Evolutionary conservation across 2,329 filamentous ascomycete species (phyloP), one percentile per base, ranked within the genome.

Genomic region (Apiospora koreana): DNA sequence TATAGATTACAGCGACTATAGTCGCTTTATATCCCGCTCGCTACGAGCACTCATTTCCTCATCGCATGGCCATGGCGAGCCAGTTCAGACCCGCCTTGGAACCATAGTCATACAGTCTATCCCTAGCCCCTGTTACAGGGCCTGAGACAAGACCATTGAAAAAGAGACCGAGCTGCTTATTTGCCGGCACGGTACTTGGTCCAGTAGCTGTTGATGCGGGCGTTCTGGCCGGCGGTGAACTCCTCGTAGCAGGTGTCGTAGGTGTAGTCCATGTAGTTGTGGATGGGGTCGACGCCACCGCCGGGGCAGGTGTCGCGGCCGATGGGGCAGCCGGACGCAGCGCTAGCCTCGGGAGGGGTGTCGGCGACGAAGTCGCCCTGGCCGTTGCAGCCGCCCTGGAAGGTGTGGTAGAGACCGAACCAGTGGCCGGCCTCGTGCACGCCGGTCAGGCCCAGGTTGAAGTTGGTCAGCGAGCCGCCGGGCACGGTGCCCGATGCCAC

Each of bases 371-470:
- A 81, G 74, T 86, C 84, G 48, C 82, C 83, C 62, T 66, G 71
- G 8, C 78, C 75, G 21, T 21, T 72, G 73, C 81, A 81, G 71
- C 81, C 82, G 58, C 81, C 83, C 71, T 85, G 75, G 76, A 86
- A 86, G 64, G 84, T 85, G 77, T 86, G 84, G 74, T 79, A 80
- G 31, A 86, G 80, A 67, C 84, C 84, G 68, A 86, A 76, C 84
- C 84, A 86, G 78, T 86, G 84, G 21, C 84, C 84, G 58, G 83
- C 77, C 77, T 86, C 84, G 78, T 86, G 84, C 45, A 76, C 74
- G 16, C 67, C 65, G 7, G 71, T 72, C 67, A 68, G 50, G 46
- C 71, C 71, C 45, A 69, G 68, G 69, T 72, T 71, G 70, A 65
- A 72, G 72, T 83, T 79, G 42, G 75, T 72, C 8, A 74, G 74